Percentiles rank a stretch among this genome's conserved stretches.
These are phyloP conservation scores for Solanum sejunctum DNA, from an alignment of 257 asterid species.

Conservation along the genomic window DNA sequence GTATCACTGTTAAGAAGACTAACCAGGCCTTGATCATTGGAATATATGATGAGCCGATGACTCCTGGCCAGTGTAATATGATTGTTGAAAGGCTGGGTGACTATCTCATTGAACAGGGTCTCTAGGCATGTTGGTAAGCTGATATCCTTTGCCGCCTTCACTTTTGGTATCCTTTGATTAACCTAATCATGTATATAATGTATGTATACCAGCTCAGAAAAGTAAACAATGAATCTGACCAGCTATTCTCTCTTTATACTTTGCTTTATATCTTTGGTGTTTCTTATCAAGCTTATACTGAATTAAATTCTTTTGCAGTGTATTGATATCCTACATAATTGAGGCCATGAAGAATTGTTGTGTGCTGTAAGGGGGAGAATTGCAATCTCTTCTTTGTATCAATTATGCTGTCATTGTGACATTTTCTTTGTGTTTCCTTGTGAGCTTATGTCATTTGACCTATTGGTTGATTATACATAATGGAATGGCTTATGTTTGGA, in stretches of 20 bases:
- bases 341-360: neutral
- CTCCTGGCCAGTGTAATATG: constrained; percentile 41
- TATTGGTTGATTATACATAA: neutral
- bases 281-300: neutral
- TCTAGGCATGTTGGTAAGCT: neutral
- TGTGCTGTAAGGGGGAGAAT: neutral
- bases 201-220: neutral
- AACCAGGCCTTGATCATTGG: constrained; percentile 33
- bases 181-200: neutral
- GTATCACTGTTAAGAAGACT: constrained; percentile 37
- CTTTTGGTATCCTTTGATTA: neutral
- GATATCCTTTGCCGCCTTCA: neutral
- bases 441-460: neutral
- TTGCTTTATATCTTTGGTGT: neutral
- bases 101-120: constrained; percentile 32
- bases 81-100: constrained; percentile 47
- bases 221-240: neutral
- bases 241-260: neutral
- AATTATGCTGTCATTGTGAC: neutral
- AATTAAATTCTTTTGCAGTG: neutral
- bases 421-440: neutral
- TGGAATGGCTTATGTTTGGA: neutral
- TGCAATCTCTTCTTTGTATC: neutral
- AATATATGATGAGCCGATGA: constrained; percentile 38
- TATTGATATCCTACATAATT: neutral